A percentile compares a stretch with the other conserved stretches of the same genome.
phyloP scores from a whole-genome alignment of 805 yeast genomes.

The Hermanozyma aechmeae region DNA sequence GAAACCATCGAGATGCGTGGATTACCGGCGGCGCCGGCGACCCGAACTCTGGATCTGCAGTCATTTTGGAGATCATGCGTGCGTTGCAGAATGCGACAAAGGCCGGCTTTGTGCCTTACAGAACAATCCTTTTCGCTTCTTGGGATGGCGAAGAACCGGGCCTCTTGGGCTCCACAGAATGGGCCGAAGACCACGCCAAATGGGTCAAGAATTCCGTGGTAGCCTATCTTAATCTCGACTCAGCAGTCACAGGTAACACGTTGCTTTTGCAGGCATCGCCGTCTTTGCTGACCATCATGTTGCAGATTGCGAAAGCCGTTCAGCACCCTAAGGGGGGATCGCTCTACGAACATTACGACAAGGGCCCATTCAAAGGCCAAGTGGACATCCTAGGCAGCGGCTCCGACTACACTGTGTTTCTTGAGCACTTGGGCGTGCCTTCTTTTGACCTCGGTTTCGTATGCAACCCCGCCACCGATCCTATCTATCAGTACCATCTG shows the following conservation, averaged over 20 bases:
- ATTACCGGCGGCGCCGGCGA: constrained; percentile 5
- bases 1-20: constrained; percentile 5
- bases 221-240: constrained; percentile 4
- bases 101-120: constrained; percentile 3
- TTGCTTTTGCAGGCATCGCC: constrained; percentile 2
- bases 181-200: constrained; percentile 5
- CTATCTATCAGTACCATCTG: constrained; percentile 70
- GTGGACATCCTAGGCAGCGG: constrained; percentile 2
- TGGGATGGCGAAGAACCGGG: constrained; percentile 6
- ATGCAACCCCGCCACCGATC: constrained; percentile 28
- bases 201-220: constrained; percentile 4
- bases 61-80: constrained; percentile 3
- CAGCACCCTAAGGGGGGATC: constrained; percentile 4
- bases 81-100: constrained; percentile 1
- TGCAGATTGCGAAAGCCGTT: constrained; percentile 1
- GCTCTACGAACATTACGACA: constrained; percentile 1
- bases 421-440: constrained; percentile 5
- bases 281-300: constrained; percentile 1
- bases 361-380: constrained; percentile 1
- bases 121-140: constrained; percentile 4
- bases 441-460: constrained; percentile 36
- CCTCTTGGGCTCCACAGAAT: constrained; percentile 3
- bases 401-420: constrained; percentile 4
- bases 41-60: constrained; percentile 5
- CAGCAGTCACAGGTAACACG: constrained; percentile 3